Base-by-base conservation (phyloP, 345 rosid genomes). In the Brassica juncea region DNA sequence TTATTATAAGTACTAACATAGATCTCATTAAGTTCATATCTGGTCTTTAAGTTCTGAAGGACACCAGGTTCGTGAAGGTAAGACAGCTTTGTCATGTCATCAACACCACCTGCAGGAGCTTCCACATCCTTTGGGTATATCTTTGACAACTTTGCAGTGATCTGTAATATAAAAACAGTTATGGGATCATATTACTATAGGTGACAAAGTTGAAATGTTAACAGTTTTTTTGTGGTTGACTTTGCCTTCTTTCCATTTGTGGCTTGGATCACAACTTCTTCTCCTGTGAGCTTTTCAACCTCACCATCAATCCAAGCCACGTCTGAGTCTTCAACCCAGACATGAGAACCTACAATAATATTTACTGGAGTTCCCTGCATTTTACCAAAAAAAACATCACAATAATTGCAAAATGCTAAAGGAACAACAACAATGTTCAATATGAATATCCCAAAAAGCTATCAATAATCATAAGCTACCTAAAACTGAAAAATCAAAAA, bases 311-410 rank as follows among this genome's bases (percentile, higher is more conserved):
- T 76, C 98, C 99, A 94, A 82, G 97, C 92, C 55, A 70, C 35
- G 0, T 85, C 92, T 9, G 87, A 61, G 82, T 94, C 96, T 84
- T 94, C 99, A 30, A 80, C 87, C 99, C 98, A 94, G 74, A 91
- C 92, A 31, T 94, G 91, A 80, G 99, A 94, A 73, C 99, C 96
- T 1, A 90, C 98, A 71, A 84, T 91, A 66, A 94, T 92, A 73
- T 92, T 94, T 66, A 88, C 97, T 2, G 88, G 83, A 82, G 94
- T 88, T 84, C 87, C 99, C 99, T 94, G 88, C 84, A 84, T 15
- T 76, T 64, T 39, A 47, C 42, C 23, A 32, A 63, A 62, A 6
- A 12, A 62, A 6, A 12, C 15, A 72, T 58, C 19, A 73, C 10
- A 9, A 32, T 15, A 19, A 27, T 58, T 21, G 14, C 0, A 57